Evolutionary conservation across 208 protist species (phyloP), one percentile per base, ranked within the genome.

Genomic region (Crithidia fasciculata): DNA sequence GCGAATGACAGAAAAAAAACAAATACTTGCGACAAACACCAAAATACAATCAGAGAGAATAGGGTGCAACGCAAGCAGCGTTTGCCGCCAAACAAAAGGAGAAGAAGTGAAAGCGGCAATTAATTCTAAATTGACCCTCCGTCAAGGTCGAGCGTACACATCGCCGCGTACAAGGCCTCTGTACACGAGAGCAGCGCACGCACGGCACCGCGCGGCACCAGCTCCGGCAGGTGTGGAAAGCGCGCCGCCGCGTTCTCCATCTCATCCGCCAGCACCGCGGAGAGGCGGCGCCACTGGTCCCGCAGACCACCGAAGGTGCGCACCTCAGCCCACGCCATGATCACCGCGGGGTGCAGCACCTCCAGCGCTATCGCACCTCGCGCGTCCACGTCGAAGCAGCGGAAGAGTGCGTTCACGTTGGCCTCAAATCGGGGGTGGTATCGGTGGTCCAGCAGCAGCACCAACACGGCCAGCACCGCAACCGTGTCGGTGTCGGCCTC

Each of bases 291-390:
- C 90, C 90, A 95, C 52, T 90, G 80, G 12, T 83, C 81, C 2
- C 90, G 85, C 53, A 93, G 60, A 18, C 82, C 87, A 13, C 90
- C 90, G 66, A 91, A 95, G 3, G 88, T 84, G 77, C 84, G 82
- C 47, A 83, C 60, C 62, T 86, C 79, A 5, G 90, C 85, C 85
- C 88, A 95, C 9, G 85, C 88, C 19, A 28, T 10, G 15, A 95
- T 6, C 10, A 89, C 81, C 16, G 67, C 52, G 12, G 84, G 69
- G 18, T 78, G 77, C 37, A 95, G 68, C 54, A 76, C 81, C 55
- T 87, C 84, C 12, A 78, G 56, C 2, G 88, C 83, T 9, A 95
- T 85, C 5, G 81, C 58, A 2, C 81, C 86, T 7, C 74, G 69
- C 15, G 64, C 43, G 0, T 90, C 84, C 2, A 72, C 52, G 59